Conservation (phyloP, 2,329 filamentous ascomycete genomes). For the Tricladium varicosporioides region DNA sequence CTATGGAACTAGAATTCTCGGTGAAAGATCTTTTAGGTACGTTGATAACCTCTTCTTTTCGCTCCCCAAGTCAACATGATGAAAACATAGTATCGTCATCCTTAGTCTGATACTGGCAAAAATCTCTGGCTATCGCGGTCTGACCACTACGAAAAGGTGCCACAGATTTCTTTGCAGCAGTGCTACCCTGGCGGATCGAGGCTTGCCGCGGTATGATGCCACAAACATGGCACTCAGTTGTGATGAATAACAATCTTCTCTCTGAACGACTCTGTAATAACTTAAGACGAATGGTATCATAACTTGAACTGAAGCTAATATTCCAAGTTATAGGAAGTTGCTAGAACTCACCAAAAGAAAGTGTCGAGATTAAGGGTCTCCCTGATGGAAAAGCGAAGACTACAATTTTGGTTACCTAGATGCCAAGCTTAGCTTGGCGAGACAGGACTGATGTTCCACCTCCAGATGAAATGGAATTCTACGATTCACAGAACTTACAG, state of each 20-base stretch:
- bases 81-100: slow-evolving; percentile 91
- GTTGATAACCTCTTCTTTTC: not conserved
- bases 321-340: not conserved
- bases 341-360: too few species aligned
- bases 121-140: slow-evolving; percentile 30
- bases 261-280: slow-evolving; percentile 39
- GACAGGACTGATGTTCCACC: too few species aligned
- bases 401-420: too few species aligned
- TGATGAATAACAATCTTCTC: slow-evolving; percentile 55
- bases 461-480: too few species aligned
- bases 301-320: not conserved
- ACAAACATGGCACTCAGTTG: slow-evolving; percentile 35
- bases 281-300: not conserved
- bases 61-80: slow-evolving; percentile 58
- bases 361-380: too few species aligned
- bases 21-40: not conserved
- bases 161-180: not conserved
- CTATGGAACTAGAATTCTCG: too few species aligned
- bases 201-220: slow-evolving; percentile 10
- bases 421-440: too few species aligned
- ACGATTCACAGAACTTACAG: too few species aligned
- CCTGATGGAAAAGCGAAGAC: too few species aligned
- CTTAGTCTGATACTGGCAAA: slow-evolving; percentile 74
- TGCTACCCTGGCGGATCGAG: not conserved
- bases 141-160: slow-evolving; percentile 21